Conservation (phyloP, 1,284 basidiomycete species). For the Austroboletus olivaceoglutinosus region DNA sequence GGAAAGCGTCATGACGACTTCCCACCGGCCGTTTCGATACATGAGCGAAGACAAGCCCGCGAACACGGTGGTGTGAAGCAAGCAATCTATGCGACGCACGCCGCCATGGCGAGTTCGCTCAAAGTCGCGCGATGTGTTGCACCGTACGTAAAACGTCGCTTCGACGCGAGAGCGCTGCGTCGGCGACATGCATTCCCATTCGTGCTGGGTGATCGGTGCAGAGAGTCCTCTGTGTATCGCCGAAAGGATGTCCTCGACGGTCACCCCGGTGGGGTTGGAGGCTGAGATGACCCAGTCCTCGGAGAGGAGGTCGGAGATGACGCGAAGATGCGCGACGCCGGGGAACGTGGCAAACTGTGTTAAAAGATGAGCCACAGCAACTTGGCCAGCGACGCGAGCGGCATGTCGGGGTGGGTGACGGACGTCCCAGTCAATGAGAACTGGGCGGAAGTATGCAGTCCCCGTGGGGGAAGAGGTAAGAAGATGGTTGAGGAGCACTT, state of each 20-base stretch:
- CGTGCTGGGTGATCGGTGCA: conserved; percentile 36
- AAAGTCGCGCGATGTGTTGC: conserved; percentile 33
- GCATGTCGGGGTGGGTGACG: conserved; percentile 39
- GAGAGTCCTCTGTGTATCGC: conserved; percentile 42
- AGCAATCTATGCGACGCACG: conserved; percentile 46
- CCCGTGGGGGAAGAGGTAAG: conserved; percentile 15
- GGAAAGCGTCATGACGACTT: conserved; percentile 44
- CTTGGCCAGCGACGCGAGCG: conserved; percentile 23
- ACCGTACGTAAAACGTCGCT: conserved; percentile 43
- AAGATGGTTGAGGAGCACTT: conserved; percentile 18
- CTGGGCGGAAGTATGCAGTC: conserved; percentile 7
- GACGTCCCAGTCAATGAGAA: conserved; percentile 47
- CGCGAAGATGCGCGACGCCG: conserved; percentile 34
- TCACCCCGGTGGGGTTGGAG: conserved; percentile 42
- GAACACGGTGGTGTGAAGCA: conserved; percentile 47
- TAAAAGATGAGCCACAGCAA: conserved; percentile 32
- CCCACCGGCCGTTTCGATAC: conserved; percentile 37
- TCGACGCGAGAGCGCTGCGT: conserved; percentile 43
- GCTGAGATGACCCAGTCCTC: conserved; percentile 37
- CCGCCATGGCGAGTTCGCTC: conserved; percentile 37
- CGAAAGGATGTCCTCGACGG: conserved; percentile 46
- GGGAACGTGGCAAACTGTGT: conserved; percentile 44
- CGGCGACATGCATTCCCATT: conserved; percentile 42
- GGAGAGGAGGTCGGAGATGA: conserved; percentile 48
- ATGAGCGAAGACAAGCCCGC: conserved; percentile 46